phyloP scores from a whole-genome alignment of 2,329 filamentous ascomycete species.

The Sclerotiophoma versabilis region DNA sequence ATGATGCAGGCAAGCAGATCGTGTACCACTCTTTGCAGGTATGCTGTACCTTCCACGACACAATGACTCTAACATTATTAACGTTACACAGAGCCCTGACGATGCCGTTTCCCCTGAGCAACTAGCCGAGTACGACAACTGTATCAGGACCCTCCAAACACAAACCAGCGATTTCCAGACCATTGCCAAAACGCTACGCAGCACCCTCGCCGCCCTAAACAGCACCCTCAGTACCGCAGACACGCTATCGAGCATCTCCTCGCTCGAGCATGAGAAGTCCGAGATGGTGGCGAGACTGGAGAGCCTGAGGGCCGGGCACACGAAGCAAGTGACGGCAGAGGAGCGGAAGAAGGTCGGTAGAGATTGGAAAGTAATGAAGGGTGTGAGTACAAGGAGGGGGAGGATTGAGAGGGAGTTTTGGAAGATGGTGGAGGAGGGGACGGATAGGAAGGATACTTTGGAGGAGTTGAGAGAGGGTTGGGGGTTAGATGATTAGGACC shows the following conservation, averaged over 20 bases:
- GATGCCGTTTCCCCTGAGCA: conserved; percentile 58
- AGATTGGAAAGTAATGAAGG: conserved; percentile 55
- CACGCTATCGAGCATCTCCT: conserved; percentile 54
- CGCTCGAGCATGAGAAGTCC: conserved; percentile 55
- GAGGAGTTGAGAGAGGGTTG: conserved; percentile 59
- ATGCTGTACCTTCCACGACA: not conserved
- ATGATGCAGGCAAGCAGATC: conserved; percentile 63
- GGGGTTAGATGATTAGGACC: conserved; percentile 44
- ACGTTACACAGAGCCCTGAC: conserved; percentile 54
- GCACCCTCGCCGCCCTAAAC: conserved; percentile 55
- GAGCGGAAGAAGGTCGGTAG: conserved; percentile 57
- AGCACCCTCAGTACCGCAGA: conserved; percentile 60
- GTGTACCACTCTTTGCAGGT: conserved; percentile 66
- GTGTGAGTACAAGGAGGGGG: conserved; percentile 52
- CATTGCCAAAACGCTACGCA: conserved; percentile 59
- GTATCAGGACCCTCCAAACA: conserved; percentile 56
- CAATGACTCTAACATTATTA: not conserved
- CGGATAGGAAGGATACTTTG: conserved; percentile 56
- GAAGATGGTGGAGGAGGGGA: conserved; percentile 55
- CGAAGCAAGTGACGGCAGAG: conserved; percentile 56
- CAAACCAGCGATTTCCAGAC: conserved; percentile 54
- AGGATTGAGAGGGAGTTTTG: conserved; percentile 61
- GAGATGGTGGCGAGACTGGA: conserved; percentile 52
- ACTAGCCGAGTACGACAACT: conserved; percentile 58
- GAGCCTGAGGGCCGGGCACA: conserved; percentile 50